Percentiles rank a stretch among this genome's conserved stretches.
Evolutionary conservation across 768 basidiomycete species (phyloP).

Genomic region (Suillus weaverae): DNA sequence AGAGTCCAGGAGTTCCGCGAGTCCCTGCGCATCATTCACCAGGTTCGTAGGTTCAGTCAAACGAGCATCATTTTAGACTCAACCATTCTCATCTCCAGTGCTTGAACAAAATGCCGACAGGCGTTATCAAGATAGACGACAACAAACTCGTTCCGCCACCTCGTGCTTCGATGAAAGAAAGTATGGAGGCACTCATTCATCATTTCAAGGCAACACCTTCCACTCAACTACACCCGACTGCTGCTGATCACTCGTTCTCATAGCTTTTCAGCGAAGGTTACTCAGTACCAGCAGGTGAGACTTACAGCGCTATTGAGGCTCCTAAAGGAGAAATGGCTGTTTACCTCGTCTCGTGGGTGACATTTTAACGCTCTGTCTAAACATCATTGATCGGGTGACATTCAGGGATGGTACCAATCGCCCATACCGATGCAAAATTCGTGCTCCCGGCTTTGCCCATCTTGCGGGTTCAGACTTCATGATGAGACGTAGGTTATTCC

Average conservation of each 20-base stretch:
- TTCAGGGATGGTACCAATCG: constrained; percentile 89
- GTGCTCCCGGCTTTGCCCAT: constrained; percentile 95
- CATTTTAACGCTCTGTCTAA: neutral
- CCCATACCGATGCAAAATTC: constrained; percentile 96
- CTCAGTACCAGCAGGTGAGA: constrained; percentile 94
- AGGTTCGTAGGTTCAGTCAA: constrained; percentile 39
- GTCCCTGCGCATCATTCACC: constrained; percentile 83
- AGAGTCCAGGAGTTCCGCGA: constrained; percentile 99
- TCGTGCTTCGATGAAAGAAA: constrained; percentile 98
- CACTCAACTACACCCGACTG: neutral
- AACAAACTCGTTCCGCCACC: constrained; percentile 97
- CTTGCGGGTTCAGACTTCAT: constrained; percentile 96
- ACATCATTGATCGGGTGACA: neutral
- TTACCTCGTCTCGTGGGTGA: constrained; percentile 87
- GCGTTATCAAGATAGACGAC: constrained; percentile 93
- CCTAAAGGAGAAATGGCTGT: constrained; percentile 99
- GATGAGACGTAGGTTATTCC: constrained; percentile 77
- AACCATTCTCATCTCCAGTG: constrained; percentile 53
- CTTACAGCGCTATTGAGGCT: constrained; percentile 96
- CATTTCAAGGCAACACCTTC: constrained; percentile 80
- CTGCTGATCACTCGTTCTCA: constrained; percentile 7
- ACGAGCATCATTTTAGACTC: neutral
- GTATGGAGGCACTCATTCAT: constrained; percentile 96
- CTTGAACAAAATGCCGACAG: constrained; percentile 94
- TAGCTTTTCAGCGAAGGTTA: constrained; percentile 96